Evolutionary conservation across 1,284 basidiomycete species (phyloP), one percentile per base, ranked within the genome.

Genomic region (Schizophyllum amplum): DNA sequence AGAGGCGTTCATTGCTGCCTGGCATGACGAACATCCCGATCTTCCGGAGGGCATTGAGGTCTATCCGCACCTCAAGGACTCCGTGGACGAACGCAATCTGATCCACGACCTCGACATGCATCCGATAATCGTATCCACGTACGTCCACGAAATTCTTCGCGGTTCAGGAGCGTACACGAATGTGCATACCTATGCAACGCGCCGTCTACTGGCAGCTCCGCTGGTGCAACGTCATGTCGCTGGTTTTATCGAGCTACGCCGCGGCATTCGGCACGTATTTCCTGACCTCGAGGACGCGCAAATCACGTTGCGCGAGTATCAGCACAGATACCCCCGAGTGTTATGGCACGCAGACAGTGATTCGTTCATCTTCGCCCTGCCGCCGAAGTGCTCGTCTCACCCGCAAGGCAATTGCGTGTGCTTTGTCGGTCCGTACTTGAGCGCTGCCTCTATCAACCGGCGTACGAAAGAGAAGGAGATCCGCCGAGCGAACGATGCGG

Each of bases 401-500:
- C 20, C 57, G 11, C 20, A 26, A 22, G 13, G n/a, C 5, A n/a
- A 23, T n/a, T 58, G 57, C 21, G 17, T 58, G 1, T 58, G 57
- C 51, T 58, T 50, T 50, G 49, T 58, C 5, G 57, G 57, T 4
- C 57, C 57, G 1, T 51, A 33, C 17, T 7, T 58, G 4, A 50
- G 52, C 25, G 53, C 54, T 4, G 57, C 57, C 21, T 53, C 53
- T 3, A 52, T 6, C 6, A 13, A 33, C 13, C 13, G 13, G 5
- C 27, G 13, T 13, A 33, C 5, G 27, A 33, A 33, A 13, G 27
- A 33, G 27, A 33, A 33, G 27, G 13, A 33, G n/a, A n/a, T n/a
- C 27, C 6, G 13, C 5, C 6, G 13, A 33, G 27, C 27, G 27
- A 33, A 5, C 27, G 27, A 5, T 6, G 27, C 6, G 27, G 27